Evolutionary conservation across 768 basidiomycete genomes (phyloP).

Genomic region (Punctularia strigosozonata): DNA sequence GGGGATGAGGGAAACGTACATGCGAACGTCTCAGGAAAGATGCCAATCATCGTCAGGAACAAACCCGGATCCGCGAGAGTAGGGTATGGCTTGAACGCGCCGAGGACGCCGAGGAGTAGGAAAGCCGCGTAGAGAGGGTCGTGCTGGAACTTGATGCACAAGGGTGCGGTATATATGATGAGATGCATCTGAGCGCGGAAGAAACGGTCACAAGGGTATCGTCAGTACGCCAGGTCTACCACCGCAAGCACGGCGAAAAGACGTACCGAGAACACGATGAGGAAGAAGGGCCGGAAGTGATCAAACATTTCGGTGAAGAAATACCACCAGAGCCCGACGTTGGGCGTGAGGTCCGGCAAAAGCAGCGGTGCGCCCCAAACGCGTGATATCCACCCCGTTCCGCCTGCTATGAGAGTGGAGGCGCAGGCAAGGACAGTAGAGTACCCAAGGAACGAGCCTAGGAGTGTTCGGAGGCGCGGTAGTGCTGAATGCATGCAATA

Average conservation of each 20-base stretch:
- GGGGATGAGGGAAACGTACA: conserved; percentile 37
- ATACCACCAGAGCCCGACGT: conserved; percentile 96
- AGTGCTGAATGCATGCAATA: not conserved
- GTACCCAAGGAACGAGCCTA: not conserved
- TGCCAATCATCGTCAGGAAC: conserved; percentile 65
- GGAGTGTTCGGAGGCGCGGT: not conserved
- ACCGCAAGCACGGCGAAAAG: not conserved
- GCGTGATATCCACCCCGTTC: too few relatives aligned
- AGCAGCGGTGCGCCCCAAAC: too few relatives aligned
- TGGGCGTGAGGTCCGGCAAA: conserved; percentile 86
- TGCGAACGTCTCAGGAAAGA: conserved; percentile 78
- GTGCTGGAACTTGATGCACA: conserved; percentile 86
- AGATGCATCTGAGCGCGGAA: conserved; percentile 53
- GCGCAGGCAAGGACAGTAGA: not conserved
- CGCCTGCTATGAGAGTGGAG: not conserved
- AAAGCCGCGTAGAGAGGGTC: conserved; percentile 77
- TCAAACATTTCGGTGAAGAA: conserved; percentile 99
- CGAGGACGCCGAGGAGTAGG: conserved; percentile 64
- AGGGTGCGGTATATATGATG: conserved; percentile 67
- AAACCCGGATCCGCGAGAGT: conserved; percentile 83
- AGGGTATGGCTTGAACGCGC: conserved; percentile 86
- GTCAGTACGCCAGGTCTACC: not conserved
- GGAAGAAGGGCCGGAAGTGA: conserved; percentile 91
- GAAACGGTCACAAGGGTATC: not conserved
- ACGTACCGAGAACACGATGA: conserved; percentile 85